Conservation (phyloP, 1,139 yeast genomes). For the Suhomyces taliae region DNA sequence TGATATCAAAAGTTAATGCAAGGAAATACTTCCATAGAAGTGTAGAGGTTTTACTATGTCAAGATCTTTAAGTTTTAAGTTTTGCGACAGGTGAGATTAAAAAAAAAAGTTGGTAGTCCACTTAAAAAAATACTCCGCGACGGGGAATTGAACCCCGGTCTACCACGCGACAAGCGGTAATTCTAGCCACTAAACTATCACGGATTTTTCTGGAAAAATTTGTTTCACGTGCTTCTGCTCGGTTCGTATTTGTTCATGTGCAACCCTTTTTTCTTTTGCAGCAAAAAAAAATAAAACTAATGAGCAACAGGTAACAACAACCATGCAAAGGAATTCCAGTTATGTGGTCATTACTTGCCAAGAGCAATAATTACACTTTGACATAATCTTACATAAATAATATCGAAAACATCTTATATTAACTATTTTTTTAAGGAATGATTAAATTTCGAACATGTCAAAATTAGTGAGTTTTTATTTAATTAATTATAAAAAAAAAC, state of each 20-base stretch:
- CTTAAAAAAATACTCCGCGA: constrained; percentile 46
- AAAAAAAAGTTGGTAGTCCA: too few relatives aligned
- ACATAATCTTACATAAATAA: not conserved
- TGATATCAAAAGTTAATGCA: not conserved
- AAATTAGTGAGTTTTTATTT: not conserved
- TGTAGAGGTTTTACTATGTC: not conserved
- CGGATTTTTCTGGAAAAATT: constrained; percentile 23
- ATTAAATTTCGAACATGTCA: constrained; percentile 1
- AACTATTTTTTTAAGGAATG: constrained; percentile 7
- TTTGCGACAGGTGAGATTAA: not conserved
- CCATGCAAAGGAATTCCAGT: too few relatives aligned
- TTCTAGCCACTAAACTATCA: constrained; percentile 50
- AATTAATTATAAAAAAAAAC: not conserved
- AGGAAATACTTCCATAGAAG: too few relatives aligned
- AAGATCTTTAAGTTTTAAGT: not conserved
- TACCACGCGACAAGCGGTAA: constrained; percentile 57
- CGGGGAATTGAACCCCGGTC: constrained; percentile 75
- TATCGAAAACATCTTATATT: constrained; percentile 3
- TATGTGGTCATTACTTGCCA: not conserved
- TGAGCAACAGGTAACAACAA: too few relatives aligned
- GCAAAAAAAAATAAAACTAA: too few relatives aligned
- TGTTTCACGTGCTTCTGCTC: too few relatives aligned
- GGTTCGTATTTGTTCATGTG: too few relatives aligned
- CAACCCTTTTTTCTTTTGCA: too few relatives aligned
- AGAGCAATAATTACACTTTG: not conserved